A percentile compares a stretch with the other conserved stretches of the same genome.
These are phyloP conservation scores for Aspergillus sojae DNA, from an alignment of 2,329 filamentous ascomycete genomes.

Conservation along the genomic window DNA sequence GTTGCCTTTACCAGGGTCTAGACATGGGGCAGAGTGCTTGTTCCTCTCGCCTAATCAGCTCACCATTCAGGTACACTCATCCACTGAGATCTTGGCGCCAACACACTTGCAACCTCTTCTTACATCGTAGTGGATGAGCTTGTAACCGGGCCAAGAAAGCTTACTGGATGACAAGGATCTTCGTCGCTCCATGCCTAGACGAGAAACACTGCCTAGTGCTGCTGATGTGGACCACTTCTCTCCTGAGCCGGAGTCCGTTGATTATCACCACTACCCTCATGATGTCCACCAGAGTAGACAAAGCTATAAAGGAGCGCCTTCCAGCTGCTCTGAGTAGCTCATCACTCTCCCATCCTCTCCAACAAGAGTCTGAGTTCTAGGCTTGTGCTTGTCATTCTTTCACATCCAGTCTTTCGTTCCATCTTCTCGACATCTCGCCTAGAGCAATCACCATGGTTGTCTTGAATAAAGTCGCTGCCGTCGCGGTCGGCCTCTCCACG, in stretches of 20 bases:
- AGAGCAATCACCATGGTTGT: slow-evolving; percentile 34
- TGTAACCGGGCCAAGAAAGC: slow-evolving; percentile 4
- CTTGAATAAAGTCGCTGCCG: slow-evolving; percentile 34
- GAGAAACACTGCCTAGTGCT: slow-evolving; percentile 22
- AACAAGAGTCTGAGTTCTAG: slow-evolving; percentile 12
- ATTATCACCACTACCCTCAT: not conserved
- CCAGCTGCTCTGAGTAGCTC: slow-evolving; percentile 14
- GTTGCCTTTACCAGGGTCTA: not conserved
- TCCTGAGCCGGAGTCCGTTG: slow-evolving; percentile 13
- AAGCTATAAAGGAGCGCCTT: slow-evolving; percentile 29
- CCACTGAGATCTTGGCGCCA: slow-evolving; percentile 1
- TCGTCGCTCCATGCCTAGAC: slow-evolving; percentile 18
- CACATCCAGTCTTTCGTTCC: slow-evolving; percentile 14
- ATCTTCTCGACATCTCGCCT: not conserved
- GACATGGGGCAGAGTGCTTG: slow-evolving; percentile 1
- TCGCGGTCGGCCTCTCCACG: slow-evolving; percentile 30
- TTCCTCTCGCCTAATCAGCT: not conserved
- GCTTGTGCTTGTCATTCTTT: slow-evolving; percentile 7
- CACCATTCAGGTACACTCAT: not conserved
- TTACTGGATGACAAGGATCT: slow-evolving; percentile 11
- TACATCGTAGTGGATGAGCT: slow-evolving; percentile 1
- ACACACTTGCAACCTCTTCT: not conserved
- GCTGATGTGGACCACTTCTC: slow-evolving; percentile 2
- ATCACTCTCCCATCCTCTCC: slow-evolving; percentile 19
- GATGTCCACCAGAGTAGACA: not conserved